Conservation (phyloP, 345 rosid genomes). For the Murraya paniculata region DNA sequence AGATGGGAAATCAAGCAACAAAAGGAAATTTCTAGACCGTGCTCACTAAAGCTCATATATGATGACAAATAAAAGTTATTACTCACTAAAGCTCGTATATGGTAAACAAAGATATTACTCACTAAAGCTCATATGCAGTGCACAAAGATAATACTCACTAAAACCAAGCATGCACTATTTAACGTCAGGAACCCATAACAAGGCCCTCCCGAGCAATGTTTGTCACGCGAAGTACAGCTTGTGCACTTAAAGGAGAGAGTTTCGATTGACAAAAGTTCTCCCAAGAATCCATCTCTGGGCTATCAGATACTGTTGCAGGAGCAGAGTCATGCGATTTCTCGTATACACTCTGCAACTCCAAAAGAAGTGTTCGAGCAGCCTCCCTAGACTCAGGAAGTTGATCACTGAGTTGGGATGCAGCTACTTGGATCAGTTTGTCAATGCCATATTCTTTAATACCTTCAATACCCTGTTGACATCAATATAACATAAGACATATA, state of each 20-base stretch:
- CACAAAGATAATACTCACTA: conserved; percentile 27
- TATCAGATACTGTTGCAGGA: conserved; percentile 32
- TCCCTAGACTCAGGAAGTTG: conserved; percentile 96
- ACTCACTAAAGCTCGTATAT: conserved; percentile 27
- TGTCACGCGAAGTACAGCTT: conserved; percentile 90
- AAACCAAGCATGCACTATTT: conserved; percentile 1
- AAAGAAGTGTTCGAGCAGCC: conserved; percentile 81
- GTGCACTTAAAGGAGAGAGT: conserved; percentile 76
- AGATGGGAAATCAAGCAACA: conserved; percentile 10
- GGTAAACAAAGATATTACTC: conserved; percentile 23
- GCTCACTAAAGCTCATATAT: conserved; percentile 28
- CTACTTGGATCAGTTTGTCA: conserved; percentile 73
- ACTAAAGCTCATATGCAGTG: conserved; percentile 25
- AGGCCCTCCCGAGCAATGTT: conserved; percentile 54
- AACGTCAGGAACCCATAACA: conserved; percentile 49
- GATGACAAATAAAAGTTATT: conserved; percentile 16
- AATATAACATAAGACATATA: not conserved
- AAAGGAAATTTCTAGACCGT: conserved; percentile 11
- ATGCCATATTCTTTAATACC: conserved; percentile 83
- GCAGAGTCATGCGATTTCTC: conserved; percentile 44
- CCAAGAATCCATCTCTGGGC: conserved; percentile 62
- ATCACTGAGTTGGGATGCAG: conserved; percentile 88
- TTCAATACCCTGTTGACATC: conserved; percentile 62
- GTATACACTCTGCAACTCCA: conserved; percentile 72
- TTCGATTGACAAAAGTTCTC: conserved; percentile 80